phyloP scores from a whole-genome alignment of 2,329 filamentous ascomycete genomes.

The Graphium sp. region DNA sequence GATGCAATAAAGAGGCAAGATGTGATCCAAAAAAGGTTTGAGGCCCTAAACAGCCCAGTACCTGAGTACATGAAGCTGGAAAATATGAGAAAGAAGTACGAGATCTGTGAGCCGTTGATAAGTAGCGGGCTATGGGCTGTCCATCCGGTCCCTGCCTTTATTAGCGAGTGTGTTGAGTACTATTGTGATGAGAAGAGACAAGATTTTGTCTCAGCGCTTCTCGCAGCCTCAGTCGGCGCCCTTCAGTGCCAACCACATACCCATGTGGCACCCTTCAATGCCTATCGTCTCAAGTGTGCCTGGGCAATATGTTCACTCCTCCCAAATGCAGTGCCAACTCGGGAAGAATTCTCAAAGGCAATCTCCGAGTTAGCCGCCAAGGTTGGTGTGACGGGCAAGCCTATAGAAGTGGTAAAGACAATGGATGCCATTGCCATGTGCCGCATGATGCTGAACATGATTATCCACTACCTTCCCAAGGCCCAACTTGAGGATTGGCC shows the following conservation, averaged over 20 bases:
- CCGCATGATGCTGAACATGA: slow-evolving; percentile 33
- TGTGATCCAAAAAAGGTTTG: slow-evolving; percentile 3
- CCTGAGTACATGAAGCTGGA: slow-evolving; percentile 5
- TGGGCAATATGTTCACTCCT: slow-evolving; percentile 34
- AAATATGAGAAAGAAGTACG: slow-evolving; percentile 18
- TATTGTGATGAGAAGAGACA: slow-evolving; percentile 7
- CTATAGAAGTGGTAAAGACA: slow-evolving; percentile 16
- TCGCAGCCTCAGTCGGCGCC: slow-evolving; percentile 28
- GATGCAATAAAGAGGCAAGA: slow-evolving; percentile 2
- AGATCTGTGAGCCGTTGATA: slow-evolving; percentile 18
- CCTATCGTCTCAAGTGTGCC: slow-evolving; percentile 30
- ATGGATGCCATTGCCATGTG: slow-evolving; percentile 36
- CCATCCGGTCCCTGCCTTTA: slow-evolving; percentile 4
- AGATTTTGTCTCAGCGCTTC: slow-evolving; percentile 17
- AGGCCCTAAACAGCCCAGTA: slow-evolving; percentile 1
- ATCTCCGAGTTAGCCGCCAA: not conserved
- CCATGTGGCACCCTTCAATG: slow-evolving; percentile 30
- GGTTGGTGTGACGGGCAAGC: slow-evolving; percentile 4
- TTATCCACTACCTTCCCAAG: slow-evolving; percentile 20
- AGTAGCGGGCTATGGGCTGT: slow-evolving; percentile 5
- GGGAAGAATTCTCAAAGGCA: not conserved
- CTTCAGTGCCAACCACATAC: slow-evolving; percentile 31
- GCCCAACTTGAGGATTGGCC: slow-evolving; percentile 28
- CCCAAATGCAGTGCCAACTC: slow-evolving; percentile 18
- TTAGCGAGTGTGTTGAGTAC: slow-evolving; percentile 7